phyloP scores from a whole-genome alignment of 2,329 filamentous ascomycete genomes.

The Esteya vermicola region DNA sequence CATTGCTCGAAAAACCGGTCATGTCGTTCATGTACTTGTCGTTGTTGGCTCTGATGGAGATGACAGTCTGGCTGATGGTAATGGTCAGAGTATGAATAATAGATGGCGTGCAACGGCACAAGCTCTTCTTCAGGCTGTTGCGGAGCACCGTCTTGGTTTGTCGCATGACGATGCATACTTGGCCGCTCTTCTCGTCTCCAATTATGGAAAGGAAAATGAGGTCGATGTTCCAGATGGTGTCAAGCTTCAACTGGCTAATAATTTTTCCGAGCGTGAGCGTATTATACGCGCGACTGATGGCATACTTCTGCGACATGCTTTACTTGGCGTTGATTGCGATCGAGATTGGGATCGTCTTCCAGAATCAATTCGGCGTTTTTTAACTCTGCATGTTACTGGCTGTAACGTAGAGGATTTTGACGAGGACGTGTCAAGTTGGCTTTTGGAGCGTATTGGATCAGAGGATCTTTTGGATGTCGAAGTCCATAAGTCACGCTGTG shows the following conservation, averaged over 20 bases:
- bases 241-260: slow-evolving; percentile 10
- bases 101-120: slow-evolving; percentile 12
- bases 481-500: slow-evolving; percentile 5
- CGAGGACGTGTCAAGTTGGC: slow-evolving; percentile 1
- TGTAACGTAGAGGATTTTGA: background rate
- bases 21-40: slow-evolving; percentile 3
- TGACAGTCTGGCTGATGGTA: too few relatives aligned
- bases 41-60: background rate
- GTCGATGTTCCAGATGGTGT: slow-evolving; percentile 9
- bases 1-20: background rate
- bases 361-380: background rate
- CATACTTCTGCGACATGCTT: slow-evolving; percentile 7
- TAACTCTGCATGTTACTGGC: background rate
- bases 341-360: slow-evolving; percentile 11
- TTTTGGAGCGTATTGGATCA: background rate
- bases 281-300: slow-evolving; percentile 6
- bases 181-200: background rate
- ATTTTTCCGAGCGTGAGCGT: slow-evolving; percentile 7
- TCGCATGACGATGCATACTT: slow-evolving; percentile 10
- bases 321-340: slow-evolving; percentile 11
- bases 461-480: background rate
- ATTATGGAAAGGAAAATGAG: slow-evolving; percentile 6
- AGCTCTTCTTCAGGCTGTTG: slow-evolving; percentile 10
- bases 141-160: slow-evolving; percentile 10
- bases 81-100: too few relatives aligned